phyloP scores from a whole-genome alignment of 2,329 filamentous ascomycete species.

The Pestalotiopsis sp. region DNA sequence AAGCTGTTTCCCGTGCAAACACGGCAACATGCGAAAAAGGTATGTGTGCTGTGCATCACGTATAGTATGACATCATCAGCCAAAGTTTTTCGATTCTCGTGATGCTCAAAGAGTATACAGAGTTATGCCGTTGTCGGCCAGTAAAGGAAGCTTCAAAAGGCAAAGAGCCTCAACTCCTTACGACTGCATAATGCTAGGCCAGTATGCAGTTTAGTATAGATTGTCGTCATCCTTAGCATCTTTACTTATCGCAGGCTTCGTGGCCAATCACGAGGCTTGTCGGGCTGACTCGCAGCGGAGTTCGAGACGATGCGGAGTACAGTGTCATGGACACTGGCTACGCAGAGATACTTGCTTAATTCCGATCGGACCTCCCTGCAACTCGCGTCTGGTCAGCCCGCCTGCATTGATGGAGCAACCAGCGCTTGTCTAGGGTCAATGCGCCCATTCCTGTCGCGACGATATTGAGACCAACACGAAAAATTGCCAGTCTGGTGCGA shows the following conservation, averaged over 20 bases:
- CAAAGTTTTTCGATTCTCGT: not conserved
- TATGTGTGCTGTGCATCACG: not conserved
- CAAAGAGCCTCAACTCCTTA: slow-evolving; percentile 2
- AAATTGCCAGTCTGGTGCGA: slow-evolving; percentile 10
- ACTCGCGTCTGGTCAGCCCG: slow-evolving; percentile 28
- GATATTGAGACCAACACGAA: slow-evolving; percentile 19
- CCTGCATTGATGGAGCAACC: slow-evolving; percentile 29
- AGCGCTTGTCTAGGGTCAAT: slow-evolving; percentile 26
- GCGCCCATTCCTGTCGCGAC: slow-evolving; percentile 19
- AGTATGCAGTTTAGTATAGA: slow-evolving; percentile 5
- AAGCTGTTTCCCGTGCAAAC: not conserved
- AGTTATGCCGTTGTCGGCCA: slow-evolving; percentile 6
- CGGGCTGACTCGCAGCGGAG: not conserved
- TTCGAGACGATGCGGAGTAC: slow-evolving; percentile 14
- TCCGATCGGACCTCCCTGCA: slow-evolving; percentile 28
- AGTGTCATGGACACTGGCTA: slow-evolving; percentile 27
- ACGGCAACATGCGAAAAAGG: not conserved
- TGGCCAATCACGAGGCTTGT: not conserved
- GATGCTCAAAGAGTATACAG: not conserved
- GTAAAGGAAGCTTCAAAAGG: not conserved
- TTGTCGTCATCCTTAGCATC: slow-evolving; percentile 5
- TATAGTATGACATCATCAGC: not conserved
- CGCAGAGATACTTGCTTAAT: slow-evolving; percentile 24
- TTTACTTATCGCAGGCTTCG: not conserved
- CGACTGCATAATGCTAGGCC: not conserved